phyloP scores from a whole-genome alignment of 225 moss, liverwort and hornwort genomes.

The Pleurozium schreberi region DNA sequence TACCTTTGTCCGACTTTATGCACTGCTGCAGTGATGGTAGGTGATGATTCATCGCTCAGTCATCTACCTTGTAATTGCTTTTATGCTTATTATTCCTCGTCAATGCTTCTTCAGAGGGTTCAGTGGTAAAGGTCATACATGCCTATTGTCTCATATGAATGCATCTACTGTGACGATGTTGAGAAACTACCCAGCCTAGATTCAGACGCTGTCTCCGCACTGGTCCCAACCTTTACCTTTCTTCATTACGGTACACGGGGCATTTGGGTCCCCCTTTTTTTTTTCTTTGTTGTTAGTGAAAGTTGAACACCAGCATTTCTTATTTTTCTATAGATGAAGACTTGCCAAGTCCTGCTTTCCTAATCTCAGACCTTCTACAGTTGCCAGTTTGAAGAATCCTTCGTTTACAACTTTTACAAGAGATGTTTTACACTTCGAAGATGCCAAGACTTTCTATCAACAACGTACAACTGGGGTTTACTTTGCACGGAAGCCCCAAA shows the following conservation, averaged over 20 bases:
- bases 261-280: too few relatives aligned
- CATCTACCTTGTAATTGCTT: background rate
- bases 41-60: background rate
- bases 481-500: background rate
- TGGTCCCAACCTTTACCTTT: background rate
- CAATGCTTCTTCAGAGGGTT: background rate
- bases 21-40: background rate
- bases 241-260: too few relatives aligned
- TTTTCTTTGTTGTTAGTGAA: too few relatives aligned
- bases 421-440: background rate
- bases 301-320: background rate
- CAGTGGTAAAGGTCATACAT: background rate
- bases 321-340: background rate
- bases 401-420: too few relatives aligned
- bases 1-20: background rate
- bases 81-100: background rate
- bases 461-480: background rate
- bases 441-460: background rate
- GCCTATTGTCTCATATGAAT: background rate
- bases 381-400: background rate
- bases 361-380: background rate
- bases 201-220: background rate
- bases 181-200: background rate
- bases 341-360: background rate
- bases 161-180: background rate